These are phyloP conservation scores for Leucoagaricus sp. DNA, from an alignment of 1,284 basidiomycete species.

Conservation along the genomic window DNA sequence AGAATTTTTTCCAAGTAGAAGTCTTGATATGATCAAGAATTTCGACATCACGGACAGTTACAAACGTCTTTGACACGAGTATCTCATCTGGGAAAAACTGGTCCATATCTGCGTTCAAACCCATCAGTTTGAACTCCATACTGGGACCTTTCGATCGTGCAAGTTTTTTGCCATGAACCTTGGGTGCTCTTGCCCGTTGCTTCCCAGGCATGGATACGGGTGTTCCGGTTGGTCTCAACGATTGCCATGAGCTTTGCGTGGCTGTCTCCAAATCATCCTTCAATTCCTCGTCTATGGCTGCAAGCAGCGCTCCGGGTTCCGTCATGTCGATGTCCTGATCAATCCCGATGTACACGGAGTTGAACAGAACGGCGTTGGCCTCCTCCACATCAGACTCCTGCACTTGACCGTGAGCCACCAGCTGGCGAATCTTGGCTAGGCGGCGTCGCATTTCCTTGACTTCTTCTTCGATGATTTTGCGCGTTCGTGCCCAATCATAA, in stretches of 20 bases:
- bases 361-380: slow-evolving; percentile 82
- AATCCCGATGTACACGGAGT: slow-evolving; percentile 90
- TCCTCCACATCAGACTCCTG: slow-evolving; percentile 84
- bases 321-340: slow-evolving; percentile 71
- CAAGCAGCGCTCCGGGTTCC: slow-evolving; percentile 77
- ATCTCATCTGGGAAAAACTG: slow-evolving; percentile 58
- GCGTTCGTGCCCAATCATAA: slow-evolving; percentile 91
- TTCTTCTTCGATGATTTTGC: slow-evolving; percentile 86
- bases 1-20: slow-evolving; percentile 97
- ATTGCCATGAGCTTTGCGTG: slow-evolving; percentile 87
- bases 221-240: slow-evolving; percentile 50
- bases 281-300: slow-evolving; percentile 90
- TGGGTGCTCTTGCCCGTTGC: slow-evolving; percentile 39
- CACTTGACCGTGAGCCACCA: slow-evolving; percentile 90
- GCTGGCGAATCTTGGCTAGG: slow-evolving; percentile 89
- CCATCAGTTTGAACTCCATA: slow-evolving; percentile 83
- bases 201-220: slow-evolving; percentile 28
- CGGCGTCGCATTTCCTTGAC: slow-evolving; percentile 85
- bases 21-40: slow-evolving; percentile 98
- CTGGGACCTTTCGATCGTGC: slow-evolving; percentile 79
- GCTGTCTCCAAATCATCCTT: slow-evolving; percentile 70
- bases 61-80: slow-evolving; percentile 65
- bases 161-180: slow-evolving; percentile 60
- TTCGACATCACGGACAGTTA: slow-evolving; percentile 73
- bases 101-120: slow-evolving; percentile 68